Conservation (phyloP, 768 basidiomycete genomes). For the Suillus subalutaceus region DNA sequence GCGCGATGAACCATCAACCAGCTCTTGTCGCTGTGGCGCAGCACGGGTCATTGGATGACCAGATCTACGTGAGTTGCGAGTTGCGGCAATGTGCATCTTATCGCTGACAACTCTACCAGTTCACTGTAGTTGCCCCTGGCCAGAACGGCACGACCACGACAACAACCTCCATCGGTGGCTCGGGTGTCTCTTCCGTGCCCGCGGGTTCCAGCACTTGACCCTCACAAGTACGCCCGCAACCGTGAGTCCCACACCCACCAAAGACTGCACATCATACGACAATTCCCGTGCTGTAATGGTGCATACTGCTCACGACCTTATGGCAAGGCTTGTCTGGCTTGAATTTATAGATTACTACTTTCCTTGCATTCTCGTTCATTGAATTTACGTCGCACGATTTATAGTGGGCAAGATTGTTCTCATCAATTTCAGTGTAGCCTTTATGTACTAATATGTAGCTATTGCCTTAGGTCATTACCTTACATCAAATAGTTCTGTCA, state of each 20-base stretch:
- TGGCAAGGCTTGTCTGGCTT: conserved; percentile 4
- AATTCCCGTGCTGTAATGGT: neutral
- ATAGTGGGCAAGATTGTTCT: neutral
- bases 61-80: conserved; percentile 41
- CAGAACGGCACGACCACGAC: conserved; percentile 19
- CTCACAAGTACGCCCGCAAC: neutral
- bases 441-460: neutral
- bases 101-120: conserved; percentile 18
- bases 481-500: neutral
- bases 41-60: conserved; percentile 45
- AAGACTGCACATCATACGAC: neutral
- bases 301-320: neutral
- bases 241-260: neutral
- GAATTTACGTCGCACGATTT: neutral
- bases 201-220: neutral
- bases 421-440: conserved; percentile 17
- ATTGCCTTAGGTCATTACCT: conserved; percentile 1
- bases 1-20: conserved; percentile 51
- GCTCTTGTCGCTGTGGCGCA: conserved; percentile 39
- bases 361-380: neutral
- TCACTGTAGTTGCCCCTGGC: conserved; percentile 25
- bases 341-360: neutral
- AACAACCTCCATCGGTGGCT: neutral
- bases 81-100: neutral
- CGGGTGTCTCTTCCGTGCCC: neutral